Evolutionary conservation across 192 early-diverging fungal genomes (phyloP).

Genomic region (Radiomyces spectabilis): DNA sequence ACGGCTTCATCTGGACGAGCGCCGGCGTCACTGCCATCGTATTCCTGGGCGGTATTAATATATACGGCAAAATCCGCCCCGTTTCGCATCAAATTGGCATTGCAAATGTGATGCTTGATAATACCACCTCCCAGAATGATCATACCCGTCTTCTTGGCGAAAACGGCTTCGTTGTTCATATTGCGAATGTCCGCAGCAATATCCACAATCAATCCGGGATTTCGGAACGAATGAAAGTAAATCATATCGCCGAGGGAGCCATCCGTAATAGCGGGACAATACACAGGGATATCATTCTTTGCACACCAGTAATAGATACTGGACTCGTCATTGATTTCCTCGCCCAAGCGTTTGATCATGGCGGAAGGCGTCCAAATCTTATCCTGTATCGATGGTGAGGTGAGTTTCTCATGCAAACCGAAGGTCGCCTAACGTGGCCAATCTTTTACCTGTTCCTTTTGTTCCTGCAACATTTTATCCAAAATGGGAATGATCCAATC

Average conservation of each 20-base stretch:
- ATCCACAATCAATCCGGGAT: slow-evolving; percentile 90
- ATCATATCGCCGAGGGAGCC: slow-evolving; percentile 99
- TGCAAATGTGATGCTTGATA: slow-evolving; percentile 98
- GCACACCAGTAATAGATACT: slow-evolving; percentile 91
- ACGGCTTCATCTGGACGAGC: slow-evolving; percentile 97
- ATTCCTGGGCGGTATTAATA: slow-evolving; percentile 97
- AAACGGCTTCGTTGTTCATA: slow-evolving; percentile 91
- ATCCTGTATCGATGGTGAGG: slow-evolving; percentile 26
- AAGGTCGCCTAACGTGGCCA: too few species aligned
- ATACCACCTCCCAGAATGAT: slow-evolving; percentile 97
- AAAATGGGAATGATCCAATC: slow-evolving; percentile 96
- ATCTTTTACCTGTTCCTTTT: slow-evolving; percentile 53
- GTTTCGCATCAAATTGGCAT: slow-evolving; percentile 98
- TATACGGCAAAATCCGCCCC: slow-evolving; percentile 95
- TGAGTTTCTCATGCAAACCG: too few species aligned
- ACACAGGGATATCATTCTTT: slow-evolving; percentile 94
- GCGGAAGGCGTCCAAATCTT: slow-evolving; percentile 88
- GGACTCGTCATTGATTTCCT: slow-evolving; percentile 80
- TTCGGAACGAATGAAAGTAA: slow-evolving; percentile 96
- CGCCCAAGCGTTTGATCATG: slow-evolving; percentile 80
- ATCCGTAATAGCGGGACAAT: slow-evolving; percentile 95
- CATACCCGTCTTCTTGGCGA: slow-evolving; percentile 93
- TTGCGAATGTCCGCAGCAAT: slow-evolving; percentile 85
- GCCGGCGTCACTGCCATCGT: slow-evolving; percentile 97
- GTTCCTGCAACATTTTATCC: slow-evolving; percentile 88